phyloP scores from a whole-genome alignment of 2,329 filamentous ascomycete genomes.

The Ophiognomonia clavigignenti-juglandacearum region DNA sequence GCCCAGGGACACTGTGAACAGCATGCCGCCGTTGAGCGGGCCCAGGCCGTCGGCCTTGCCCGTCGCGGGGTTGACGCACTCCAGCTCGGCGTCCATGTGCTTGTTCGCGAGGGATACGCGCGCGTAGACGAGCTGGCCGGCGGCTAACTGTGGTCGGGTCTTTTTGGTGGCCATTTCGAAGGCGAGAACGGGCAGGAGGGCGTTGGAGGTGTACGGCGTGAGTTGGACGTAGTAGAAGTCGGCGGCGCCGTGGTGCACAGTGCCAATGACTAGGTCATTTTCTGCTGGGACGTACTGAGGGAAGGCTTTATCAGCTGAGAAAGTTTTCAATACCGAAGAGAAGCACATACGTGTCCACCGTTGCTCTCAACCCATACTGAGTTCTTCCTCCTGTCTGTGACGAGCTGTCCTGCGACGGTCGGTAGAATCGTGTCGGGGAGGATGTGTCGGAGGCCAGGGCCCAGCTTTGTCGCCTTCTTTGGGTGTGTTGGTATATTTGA shows the following conservation, averaged over 20 bases:
- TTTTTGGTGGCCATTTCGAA: conserved; percentile 93
- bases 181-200: conserved; percentile 77
- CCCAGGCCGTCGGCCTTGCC: conserved; percentile 88
- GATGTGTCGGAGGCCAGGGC: conserved; percentile 77
- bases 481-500: conserved; percentile 62
- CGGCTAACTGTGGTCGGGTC: conserved; percentile 71
- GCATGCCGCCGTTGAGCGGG: conserved; percentile 77
- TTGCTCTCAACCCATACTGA: conserved; percentile 72
- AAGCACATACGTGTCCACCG: conserved; percentile 57
- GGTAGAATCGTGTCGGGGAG: conserved; percentile 70
- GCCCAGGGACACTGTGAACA: conserved; percentile 73
- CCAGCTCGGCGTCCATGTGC: conserved; percentile 78
- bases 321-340: too few species aligned
- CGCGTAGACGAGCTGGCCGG: conserved; percentile 82
- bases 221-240: conserved; percentile 80
- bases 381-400: conserved; percentile 67
- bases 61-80: conserved; percentile 80
- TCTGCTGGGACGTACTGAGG: conserved; percentile 68
- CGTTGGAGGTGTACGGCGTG: conserved; percentile 58
- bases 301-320: conserved; percentile 29
- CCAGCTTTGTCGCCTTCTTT: conserved; percentile 71
- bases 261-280: conserved; percentile 87
- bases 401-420: conserved; percentile 62
- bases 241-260: conserved; percentile 67
- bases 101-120: conserved; percentile 73